phyloP scores from a whole-genome alignment of 495 filamentous ascomycete species.

The Podospora australis region DNA sequence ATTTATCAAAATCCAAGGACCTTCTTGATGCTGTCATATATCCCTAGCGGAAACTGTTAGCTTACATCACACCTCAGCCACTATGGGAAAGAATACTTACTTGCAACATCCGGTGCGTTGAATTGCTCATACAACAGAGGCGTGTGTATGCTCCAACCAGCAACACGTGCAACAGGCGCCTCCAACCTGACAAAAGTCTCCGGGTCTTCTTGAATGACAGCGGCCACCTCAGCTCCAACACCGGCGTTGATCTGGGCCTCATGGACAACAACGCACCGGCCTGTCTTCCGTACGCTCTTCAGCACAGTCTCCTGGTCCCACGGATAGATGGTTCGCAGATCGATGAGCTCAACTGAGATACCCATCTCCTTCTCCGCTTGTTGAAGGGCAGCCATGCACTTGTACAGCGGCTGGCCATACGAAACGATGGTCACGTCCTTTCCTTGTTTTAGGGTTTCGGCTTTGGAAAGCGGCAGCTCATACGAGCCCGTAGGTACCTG shows the following conservation, averaged over 20 bases:
- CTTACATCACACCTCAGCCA: neutral
- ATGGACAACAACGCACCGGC: constrained; percentile 85
- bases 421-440: constrained; percentile 80
- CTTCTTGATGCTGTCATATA: constrained; percentile 50
- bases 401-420: constrained; percentile 89
- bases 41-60: constrained; percentile 34
- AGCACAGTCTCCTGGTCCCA: constrained; percentile 87
- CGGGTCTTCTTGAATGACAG: constrained; percentile 78
- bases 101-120: constrained; percentile 81
- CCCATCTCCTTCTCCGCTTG: constrained; percentile 77
- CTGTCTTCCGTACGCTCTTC: constrained; percentile 83
- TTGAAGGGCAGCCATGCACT: constrained; percentile 71
- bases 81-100: constrained; percentile 52
- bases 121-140: constrained; percentile 80
- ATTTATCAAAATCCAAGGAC: constrained; percentile 34
- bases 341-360: constrained; percentile 79
- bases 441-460: constrained; percentile 80
- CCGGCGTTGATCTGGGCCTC: constrained; percentile 95
- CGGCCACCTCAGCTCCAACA: constrained; percentile 87
- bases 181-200: constrained; percentile 79
- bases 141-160: constrained; percentile 86
- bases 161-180: constrained; percentile 86
- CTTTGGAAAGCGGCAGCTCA: constrained; percentile 77
- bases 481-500: constrained; percentile 84
- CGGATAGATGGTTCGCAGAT: constrained; percentile 86